Conservation (phyloP, 2,329 filamentous ascomycete species). For the Fusarium dlaminii region DNA sequence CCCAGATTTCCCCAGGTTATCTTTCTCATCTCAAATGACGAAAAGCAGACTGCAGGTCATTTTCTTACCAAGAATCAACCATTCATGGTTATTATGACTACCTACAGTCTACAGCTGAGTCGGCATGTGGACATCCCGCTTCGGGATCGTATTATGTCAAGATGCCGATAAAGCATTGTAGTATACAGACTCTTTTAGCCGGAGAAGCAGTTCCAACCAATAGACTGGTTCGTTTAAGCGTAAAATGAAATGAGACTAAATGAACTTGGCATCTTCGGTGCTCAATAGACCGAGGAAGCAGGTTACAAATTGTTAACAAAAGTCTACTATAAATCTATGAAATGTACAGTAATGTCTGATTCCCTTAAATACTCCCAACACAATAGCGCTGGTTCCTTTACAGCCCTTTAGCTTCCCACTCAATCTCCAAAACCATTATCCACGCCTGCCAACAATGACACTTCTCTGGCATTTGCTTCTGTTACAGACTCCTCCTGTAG, state of each 20-base stretch:
- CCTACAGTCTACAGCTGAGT: not conserved
- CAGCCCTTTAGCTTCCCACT: not conserved
- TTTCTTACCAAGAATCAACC: not conserved
- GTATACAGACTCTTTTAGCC: not conserved
- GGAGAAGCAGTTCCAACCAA: not conserved
- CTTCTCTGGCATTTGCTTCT: not conserved
- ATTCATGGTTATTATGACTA: not conserved
- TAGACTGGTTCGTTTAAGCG: not conserved
- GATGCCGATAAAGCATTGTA: not conserved
- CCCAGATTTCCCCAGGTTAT: not conserved
- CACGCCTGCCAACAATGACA: not conserved
- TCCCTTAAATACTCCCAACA: not conserved
- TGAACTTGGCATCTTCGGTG: not conserved
- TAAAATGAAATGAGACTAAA: not conserved
- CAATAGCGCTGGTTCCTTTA: not conserved
- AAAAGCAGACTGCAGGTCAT: not conserved
- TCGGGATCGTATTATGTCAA: not conserved
- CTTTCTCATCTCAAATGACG: not conserved
- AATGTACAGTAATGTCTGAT: not conserved
- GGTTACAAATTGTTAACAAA: rapidly evolving
- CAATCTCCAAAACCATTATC: not conserved
- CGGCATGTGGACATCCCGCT: not conserved
- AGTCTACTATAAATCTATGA: not conserved
- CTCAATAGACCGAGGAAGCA: not conserved
- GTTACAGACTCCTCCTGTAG: not conserved